phyloP scores from a whole-genome alignment of 371 early-diverging fungal species.

The Mortierella sp. region DNA sequence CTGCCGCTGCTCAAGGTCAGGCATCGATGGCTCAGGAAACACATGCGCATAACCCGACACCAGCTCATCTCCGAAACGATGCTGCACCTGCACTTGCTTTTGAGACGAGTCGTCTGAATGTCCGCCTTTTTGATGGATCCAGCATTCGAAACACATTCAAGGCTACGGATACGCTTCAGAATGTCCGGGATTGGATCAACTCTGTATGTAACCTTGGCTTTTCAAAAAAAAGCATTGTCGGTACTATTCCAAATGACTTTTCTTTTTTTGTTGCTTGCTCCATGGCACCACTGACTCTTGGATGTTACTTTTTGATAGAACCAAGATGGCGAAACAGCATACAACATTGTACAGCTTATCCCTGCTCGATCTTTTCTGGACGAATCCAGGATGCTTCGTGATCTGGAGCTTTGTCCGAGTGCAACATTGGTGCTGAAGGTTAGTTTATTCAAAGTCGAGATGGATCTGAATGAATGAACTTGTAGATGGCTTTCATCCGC shows the following conservation, averaged over 20 bases:
- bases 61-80: conserved; percentile 35
- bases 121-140: conserved; percentile 52
- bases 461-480: no score
- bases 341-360: conserved; percentile 50
- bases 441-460: neutral
- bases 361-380: conserved; percentile 53
- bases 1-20: conserved; percentile 1
- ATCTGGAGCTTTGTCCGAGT: conserved; percentile 64
- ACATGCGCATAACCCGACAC: conserved; percentile 35
- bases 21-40: conserved; percentile 8
- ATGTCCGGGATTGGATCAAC: conserved; percentile 45
- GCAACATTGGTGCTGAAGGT: conserved; percentile 67
- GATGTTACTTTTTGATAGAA: conserved; percentile 10
- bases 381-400: conserved; percentile 53
- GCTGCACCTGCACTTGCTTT: conserved; percentile 38
- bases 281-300: neutral
- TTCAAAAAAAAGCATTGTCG: neutral
- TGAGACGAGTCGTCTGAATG: conserved; percentile 43
- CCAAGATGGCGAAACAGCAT: conserved; percentile 23
- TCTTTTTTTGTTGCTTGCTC: neutral
- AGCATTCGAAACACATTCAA: conserved; percentile 50
- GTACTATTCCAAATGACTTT: neutral
- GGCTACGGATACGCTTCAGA: conserved; percentile 45
- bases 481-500: neutral
- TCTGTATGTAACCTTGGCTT: conserved; percentile 16